Base-by-base conservation (phyloP, 805 yeast genomes). In the Zygosaccharomyces rouxii region DNA sequence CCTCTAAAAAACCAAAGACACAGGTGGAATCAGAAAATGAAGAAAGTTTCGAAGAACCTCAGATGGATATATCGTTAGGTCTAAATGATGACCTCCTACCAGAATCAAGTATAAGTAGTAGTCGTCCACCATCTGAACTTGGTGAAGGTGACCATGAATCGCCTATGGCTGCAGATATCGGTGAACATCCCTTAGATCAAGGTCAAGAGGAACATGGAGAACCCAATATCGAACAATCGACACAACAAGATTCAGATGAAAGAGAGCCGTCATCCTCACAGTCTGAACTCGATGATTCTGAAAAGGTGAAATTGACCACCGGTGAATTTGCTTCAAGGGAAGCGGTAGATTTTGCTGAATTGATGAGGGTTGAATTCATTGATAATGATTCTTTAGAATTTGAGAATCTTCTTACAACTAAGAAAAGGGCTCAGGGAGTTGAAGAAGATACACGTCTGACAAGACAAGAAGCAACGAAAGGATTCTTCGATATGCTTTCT, bases 401-500 rank as follows among this genome's bases (percentile, higher is more conserved):
- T 35, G 49, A 52, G 14, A 37, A 45, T 16, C 37, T 58, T 1
- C 26, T 59, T 19, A 45, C 38, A 14, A 46, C 42, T 31, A 50
- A 49, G 25, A 29, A 42, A 33, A 23, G 28, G 29, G 23, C 26
- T 13, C 44, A 14, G 11, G 29, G 18, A 5, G 38, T 35, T n/a
- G 43, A 40, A 10, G 41, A 48, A 44, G 14, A 29, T 3, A 9
- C 14, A 2, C 13, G 23, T 7, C 46, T 54, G 7, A 51, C 63
- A 7, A 63, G 50, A 48, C 47, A 44, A 13, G 63, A 59, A 38
- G 70, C 66, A 1, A 57, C 66, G 46, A 55, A 50, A 35, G 54
- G 86, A 46, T 89, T 89, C 67, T 89, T 89, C 59, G 95, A 89
- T 63, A 64, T 89, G 62, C 72, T 89, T 56, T 92, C 89, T 3